These are phyloP conservation scores for Handroanthus guayacan DNA, from an alignment of 257 asterid genomes.

Conservation along the genomic window DNA sequence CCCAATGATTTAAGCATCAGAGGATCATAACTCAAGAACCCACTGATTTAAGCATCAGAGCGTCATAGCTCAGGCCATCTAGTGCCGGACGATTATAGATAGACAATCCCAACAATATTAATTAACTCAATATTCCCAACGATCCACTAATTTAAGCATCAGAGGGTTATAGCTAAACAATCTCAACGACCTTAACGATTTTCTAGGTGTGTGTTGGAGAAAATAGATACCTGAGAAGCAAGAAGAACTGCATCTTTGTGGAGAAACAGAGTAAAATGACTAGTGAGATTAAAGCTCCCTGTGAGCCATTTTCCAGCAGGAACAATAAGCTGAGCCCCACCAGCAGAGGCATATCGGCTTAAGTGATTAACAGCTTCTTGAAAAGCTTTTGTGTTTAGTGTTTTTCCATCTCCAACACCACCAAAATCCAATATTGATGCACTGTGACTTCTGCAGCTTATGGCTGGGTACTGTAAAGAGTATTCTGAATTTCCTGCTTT, in stretches of 20 bases:
- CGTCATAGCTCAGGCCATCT: too few relatives aligned
- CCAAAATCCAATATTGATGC: constrained; percentile 84
- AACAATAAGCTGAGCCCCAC: constrained; percentile 79
- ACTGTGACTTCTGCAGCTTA: constrained; percentile 76
- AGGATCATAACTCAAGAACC: too few relatives aligned
- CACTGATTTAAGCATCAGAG: too few relatives aligned
- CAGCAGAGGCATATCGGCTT: constrained; percentile 59
- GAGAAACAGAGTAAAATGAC: constrained; percentile 90
- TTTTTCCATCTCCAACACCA: constrained; percentile 86
- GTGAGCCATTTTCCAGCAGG: constrained; percentile 94
- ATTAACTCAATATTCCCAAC: too few relatives aligned
- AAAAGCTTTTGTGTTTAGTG: constrained; percentile 79
- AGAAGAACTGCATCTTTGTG: constrained; percentile 77
- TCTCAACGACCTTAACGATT: too few relatives aligned
- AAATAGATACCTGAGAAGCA: constrained; percentile 76
- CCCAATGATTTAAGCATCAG: too few relatives aligned
- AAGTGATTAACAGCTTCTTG: constrained; percentile 62
- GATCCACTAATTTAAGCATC: too few relatives aligned
- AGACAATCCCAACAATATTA: too few relatives aligned
- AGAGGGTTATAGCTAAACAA: too few relatives aligned
- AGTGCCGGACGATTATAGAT: too few relatives aligned
- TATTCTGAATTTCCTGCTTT: constrained; percentile 33
- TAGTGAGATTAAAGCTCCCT: constrained; percentile 85
- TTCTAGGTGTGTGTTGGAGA: too few relatives aligned
- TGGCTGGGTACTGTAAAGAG: constrained; percentile 70